Evolutionary conservation across 345 rosid genomes (phyloP), one percentile per base, ranked within the genome.

Genomic region (Acer negundo): DNA sequence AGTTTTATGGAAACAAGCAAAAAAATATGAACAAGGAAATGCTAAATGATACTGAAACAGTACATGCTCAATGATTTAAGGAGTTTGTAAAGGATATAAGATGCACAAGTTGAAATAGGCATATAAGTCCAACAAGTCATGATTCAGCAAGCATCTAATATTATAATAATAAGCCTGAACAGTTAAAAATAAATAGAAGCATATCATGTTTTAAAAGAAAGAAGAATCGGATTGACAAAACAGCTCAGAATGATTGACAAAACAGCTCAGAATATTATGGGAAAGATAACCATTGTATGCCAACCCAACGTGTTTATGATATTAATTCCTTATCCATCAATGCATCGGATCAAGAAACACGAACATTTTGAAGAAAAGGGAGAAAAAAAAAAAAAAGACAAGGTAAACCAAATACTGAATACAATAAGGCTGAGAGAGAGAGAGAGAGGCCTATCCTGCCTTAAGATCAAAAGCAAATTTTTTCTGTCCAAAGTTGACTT

Each of bases 401-500:
- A 56, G 64, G 49, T n/a, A 56, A 19, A 71, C 12, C 58, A 73
- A 44, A 42, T n/a, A 73, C 1, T 2, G 17, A 71, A 35, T 19
- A 73, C 15, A 73, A 23, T 4, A 44, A 20, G 22, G 58, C 61
- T 42, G 35, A 4, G 63, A 74, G 9, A 28, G 26, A 79, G 17
- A 3, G 31, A 69, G 28, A 64, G 65, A 75, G 42, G 38, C 46
- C 80, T 22, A 49, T 69, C 90, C 84, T 85, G 81, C 99, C 97
- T 91, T 89, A 70, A 96, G 75, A 86, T 96, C 94, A 77, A 94
- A 94, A 79, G 82, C 91, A 87, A 90, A 96, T 72, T 85, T 84
- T 73, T 75, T 82, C 80, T 89, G 90, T 67, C 99, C 99, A 61
- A 96, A 96, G 91, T 96, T 96, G 82, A 96, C 96, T 81, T 80